Evolutionary conservation across 306 rosid genomes (phyloP), one percentile per base, ranked within the genome.

Genomic region (Ormosia semicastrata): DNA sequence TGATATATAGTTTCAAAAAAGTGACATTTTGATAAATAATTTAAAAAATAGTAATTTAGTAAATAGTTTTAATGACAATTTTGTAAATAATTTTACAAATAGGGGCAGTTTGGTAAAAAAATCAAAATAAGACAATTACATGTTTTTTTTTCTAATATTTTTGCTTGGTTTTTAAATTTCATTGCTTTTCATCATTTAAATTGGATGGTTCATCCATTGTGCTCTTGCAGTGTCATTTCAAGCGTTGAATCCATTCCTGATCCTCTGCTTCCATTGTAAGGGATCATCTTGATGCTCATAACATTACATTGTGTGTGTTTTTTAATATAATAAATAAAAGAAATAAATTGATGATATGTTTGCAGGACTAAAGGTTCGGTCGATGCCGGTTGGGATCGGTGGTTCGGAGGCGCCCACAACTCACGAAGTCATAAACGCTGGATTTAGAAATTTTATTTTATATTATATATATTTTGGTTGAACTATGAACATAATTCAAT

Each of bases 201-300:
- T n/a, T 40, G 9, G 41, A 62, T 47, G 2, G 30, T 10, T n/a
- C 0, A 43, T 79, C 7, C 17, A 15, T 17, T 37, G 34, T 59
- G 78, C 41, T 76, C 17, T 6, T 54, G 54, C 89, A 92, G 97
- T 17, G 75, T 92, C 47, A 52, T 90, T 52, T 86, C 94, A 18
- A 86, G 90, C 70, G 82, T 89, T n/a, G 94, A 82, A 52, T 83
- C 85, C 58, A 39, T 73, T 77, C 88, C 91, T 3, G 97, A 92
- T 86, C 97, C 97, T 1, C 78, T 92, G 82, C 93, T 92, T 84
- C 87, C 97, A 77, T 43, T 60, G 97, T 92, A 89, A 90, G 89
- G 39, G 8, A 69, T 15, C 32, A 62, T 69, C 50, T 33, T 33
- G 50, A 64, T 49, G 7, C 54, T 50, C 8, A 4, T 2, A 49